These are phyloP conservation scores for Aureobasidium sp. DNA, from an alignment of 2,329 filamentous ascomycete species.

Conservation along the genomic window DNA sequence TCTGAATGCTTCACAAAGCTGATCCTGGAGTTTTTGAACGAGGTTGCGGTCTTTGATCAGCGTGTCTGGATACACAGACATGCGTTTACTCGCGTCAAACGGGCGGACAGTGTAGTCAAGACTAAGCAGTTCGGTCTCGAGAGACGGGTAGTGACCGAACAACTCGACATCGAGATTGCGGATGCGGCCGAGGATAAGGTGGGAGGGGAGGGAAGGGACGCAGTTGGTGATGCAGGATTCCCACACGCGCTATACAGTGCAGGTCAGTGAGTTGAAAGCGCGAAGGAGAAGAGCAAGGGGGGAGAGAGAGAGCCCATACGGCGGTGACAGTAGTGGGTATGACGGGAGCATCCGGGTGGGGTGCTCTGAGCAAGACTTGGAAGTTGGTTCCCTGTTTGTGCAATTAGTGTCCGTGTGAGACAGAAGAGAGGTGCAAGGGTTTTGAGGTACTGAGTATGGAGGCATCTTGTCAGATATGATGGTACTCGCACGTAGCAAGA, in stretches of 20 bases:
- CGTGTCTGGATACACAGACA: not conserved
- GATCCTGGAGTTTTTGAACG: slow-evolving; percentile 1
- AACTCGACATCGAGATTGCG: slow-evolving; percentile 12
- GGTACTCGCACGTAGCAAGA: not conserved
- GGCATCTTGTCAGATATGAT: not conserved
- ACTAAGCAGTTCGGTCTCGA: not conserved
- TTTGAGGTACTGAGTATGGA: slow-evolving; percentile 2
- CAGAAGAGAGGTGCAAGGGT: not conserved
- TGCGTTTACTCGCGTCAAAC: not conserved
- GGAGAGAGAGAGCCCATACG: not conserved
- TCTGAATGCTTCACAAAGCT: not conserved
- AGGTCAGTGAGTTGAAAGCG: not conserved
- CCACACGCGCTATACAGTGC: not conserved
- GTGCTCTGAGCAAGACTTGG: not conserved
- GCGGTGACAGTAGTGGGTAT: not conserved
- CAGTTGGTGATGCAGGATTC: not conserved
- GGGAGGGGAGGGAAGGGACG: not conserved
- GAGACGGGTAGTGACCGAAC: not conserved
- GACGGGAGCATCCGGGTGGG: not conserved
- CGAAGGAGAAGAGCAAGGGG: not conserved
- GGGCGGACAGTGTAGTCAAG: not conserved
- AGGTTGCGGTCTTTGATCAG: not conserved
- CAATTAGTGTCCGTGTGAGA: not conserved
- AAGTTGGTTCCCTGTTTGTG: not conserved
- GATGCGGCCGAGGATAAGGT: slow-evolving; percentile 9